Percentiles rank a stretch among this genome's conserved stretches.
phyloP scores from a whole-genome alignment of 768 basidiomycete species.

The Boletellus sp. region DNA sequence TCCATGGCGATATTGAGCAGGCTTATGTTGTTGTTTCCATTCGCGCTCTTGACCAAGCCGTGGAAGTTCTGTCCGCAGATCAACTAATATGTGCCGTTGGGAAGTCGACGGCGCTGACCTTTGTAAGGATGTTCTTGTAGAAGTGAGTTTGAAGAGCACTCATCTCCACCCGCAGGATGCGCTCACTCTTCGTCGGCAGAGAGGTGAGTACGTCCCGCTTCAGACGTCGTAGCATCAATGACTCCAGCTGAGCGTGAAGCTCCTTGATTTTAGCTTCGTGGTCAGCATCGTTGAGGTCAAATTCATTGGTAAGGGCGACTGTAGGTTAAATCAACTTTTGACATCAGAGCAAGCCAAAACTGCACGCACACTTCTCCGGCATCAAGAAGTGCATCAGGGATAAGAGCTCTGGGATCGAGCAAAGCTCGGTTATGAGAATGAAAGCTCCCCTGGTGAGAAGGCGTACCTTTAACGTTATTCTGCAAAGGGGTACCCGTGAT shows the following conservation, averaged over 20 bases:
- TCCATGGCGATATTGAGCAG: constrained; percentile 99
- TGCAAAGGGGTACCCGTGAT: constrained; percentile 98
- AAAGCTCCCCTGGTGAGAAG: constrained; percentile 1
- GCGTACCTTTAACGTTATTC: constrained; percentile 95
- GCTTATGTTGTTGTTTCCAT: constrained; percentile 88
- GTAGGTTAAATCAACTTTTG: constrained; percentile 12
- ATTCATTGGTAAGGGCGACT: constrained; percentile 94
- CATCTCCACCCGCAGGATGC: constrained; percentile 97
- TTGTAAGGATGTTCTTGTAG: constrained; percentile 97
- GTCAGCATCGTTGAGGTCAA: constrained; percentile 89
- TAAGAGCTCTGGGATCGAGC: constrained; percentile 63
- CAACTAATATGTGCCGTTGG: constrained; percentile 1
- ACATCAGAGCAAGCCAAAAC: neutral
- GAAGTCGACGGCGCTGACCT: constrained; percentile 42
- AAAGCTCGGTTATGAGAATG: constrained; percentile 6
- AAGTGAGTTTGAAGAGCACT: constrained; percentile 93
- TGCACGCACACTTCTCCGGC: constrained; percentile 87
- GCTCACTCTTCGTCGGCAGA: constrained; percentile 96
- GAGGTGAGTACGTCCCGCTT: constrained; percentile 97
- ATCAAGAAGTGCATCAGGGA: constrained; percentile 99
- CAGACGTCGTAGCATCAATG: constrained; percentile 89
- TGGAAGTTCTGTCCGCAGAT: constrained; percentile 71
- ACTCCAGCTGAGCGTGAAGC: constrained; percentile 87
- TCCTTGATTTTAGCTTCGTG: constrained; percentile 96
- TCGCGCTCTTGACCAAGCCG: constrained; percentile 85